phyloP scores from a whole-genome alignment of 768 basidiomycete genomes.

The Boletus barrowsii region DNA sequence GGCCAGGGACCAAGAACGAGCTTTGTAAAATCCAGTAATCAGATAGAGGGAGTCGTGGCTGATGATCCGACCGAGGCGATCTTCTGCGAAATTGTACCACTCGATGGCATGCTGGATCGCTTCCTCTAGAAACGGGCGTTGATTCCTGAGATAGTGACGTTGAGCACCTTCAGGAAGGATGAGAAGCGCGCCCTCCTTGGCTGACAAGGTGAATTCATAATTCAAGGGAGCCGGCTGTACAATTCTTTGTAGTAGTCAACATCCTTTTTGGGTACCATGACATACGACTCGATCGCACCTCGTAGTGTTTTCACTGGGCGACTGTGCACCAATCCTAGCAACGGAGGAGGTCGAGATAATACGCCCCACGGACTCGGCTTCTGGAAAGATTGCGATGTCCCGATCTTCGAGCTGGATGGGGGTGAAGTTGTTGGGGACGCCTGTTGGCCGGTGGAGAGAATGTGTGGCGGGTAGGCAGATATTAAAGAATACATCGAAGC shows the following conservation, averaged over 20 bases:
- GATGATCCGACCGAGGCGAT: background rate
- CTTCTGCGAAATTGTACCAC: background rate
- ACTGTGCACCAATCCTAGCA: background rate
- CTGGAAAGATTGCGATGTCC: background rate
- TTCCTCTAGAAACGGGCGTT: background rate
- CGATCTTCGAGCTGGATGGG: background rate
- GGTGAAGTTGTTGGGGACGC: background rate
- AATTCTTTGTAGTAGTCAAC: background rate
- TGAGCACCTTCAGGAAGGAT: background rate
- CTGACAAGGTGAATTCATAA: background rate
- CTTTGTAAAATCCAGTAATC: background rate
- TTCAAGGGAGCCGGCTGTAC: background rate
- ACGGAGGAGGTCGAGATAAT: background rate
- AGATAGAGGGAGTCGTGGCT: background rate
- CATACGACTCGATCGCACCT: background rate
- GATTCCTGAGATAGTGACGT: background rate
- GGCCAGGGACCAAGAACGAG: background rate
- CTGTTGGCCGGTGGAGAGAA: background rate
- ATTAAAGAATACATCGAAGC: background rate
- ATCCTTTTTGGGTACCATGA: background rate
- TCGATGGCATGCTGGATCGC: background rate
- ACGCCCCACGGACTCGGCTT: background rate
- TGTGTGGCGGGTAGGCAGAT: background rate
- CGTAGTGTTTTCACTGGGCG: background rate
- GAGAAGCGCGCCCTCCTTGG: background rate